Evolutionary conservation across 305 asterid species (phyloP).

Genomic region (Rubia occidens): DNA sequence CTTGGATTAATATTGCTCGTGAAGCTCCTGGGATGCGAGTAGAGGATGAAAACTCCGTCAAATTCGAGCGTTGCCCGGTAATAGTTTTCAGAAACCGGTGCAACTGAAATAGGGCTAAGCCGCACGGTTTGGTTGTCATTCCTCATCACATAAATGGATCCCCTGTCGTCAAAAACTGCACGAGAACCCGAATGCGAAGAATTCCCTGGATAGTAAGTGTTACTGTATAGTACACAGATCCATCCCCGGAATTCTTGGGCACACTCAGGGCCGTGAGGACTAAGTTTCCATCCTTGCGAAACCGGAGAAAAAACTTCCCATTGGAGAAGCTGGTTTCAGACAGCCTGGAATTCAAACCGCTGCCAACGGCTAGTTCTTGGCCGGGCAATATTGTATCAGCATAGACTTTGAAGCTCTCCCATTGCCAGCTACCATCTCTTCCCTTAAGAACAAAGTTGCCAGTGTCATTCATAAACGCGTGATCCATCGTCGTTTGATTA

Average conservation of each 20-base stretch:
- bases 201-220: slow-evolving; percentile 9
- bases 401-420: slow-evolving; percentile 24
- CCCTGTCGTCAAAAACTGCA: slow-evolving; percentile 15
- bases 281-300: slow-evolving; percentile 22
- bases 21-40: slow-evolving; percentile 17
- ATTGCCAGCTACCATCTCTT: slow-evolving; percentile 5
- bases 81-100: slow-evolving; percentile 8
- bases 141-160: slow-evolving; percentile 13
- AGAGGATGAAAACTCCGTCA: slow-evolving; percentile 27
- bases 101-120: not conserved
- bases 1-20: not conserved
- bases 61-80: slow-evolving; percentile 20
- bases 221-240: slow-evolving; percentile 13
- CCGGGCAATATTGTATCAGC: slow-evolving; percentile 33
- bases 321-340: slow-evolving; percentile 15
- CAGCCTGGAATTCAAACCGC: slow-evolving; percentile 16
- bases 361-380: slow-evolving; percentile 18
- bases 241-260: slow-evolving; percentile 2
- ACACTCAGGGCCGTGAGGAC: slow-evolving; percentile 15
- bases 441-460: slow-evolving; percentile 30
- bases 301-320: slow-evolving; percentile 27
- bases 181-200: slow-evolving; percentile 14
- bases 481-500: slow-evolving; percentile 9
- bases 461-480: slow-evolving; percentile 27
- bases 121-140: slow-evolving; percentile 4